Conservation (phyloP, 805 yeast genomes). For the Yarrowia deformans region DNA sequence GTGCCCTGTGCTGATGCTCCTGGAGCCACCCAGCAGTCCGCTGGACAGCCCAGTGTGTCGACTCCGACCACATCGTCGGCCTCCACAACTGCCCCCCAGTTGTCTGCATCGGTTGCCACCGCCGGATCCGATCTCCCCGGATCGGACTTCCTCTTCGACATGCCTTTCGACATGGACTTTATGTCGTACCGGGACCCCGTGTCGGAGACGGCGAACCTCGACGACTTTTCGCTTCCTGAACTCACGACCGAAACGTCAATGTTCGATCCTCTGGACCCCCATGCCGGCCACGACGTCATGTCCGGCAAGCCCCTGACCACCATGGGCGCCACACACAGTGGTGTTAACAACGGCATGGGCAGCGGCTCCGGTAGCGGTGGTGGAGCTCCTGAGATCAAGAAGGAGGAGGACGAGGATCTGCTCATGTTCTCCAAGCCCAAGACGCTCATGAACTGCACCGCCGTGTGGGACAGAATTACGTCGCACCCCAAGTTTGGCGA, state of each 20-base stretch:
- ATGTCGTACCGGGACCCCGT: constrained; percentile 46
- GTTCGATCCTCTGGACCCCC: constrained; percentile 51
- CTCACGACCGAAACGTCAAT: constrained; percentile 50
- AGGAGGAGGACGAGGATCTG: constrained; percentile 34
- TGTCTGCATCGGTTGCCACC: constrained; percentile 24
- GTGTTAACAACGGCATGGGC: constrained; percentile 16
- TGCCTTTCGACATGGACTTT: constrained; percentile 47
- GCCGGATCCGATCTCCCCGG: constrained; percentile 21
- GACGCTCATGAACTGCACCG: constrained; percentile 72
- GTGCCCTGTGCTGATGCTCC: background rate
- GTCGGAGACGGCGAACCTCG: constrained; percentile 49
- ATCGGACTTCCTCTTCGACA: constrained; percentile 45
- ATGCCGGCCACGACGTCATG: constrained; percentile 41
- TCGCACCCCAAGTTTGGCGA: constrained; percentile 93
- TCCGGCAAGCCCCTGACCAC: constrained; percentile 33
- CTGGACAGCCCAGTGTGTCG: constrained; percentile 3
- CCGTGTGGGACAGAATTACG: constrained; percentile 95
- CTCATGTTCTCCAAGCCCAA: constrained; percentile 20
- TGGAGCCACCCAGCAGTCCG: background rate
- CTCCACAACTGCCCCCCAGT: background rate
- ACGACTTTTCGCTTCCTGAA: constrained; percentile 48
- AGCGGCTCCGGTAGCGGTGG: too few species aligned
- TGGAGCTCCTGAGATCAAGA: constrained; percentile 1
- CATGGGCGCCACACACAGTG: constrained; percentile 4
- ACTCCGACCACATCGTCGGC: constrained; percentile 4